These are phyloP conservation scores for Leucaena leucocephala DNA, from an alignment of 306 rosid genomes.

Conservation along the genomic window DNA sequence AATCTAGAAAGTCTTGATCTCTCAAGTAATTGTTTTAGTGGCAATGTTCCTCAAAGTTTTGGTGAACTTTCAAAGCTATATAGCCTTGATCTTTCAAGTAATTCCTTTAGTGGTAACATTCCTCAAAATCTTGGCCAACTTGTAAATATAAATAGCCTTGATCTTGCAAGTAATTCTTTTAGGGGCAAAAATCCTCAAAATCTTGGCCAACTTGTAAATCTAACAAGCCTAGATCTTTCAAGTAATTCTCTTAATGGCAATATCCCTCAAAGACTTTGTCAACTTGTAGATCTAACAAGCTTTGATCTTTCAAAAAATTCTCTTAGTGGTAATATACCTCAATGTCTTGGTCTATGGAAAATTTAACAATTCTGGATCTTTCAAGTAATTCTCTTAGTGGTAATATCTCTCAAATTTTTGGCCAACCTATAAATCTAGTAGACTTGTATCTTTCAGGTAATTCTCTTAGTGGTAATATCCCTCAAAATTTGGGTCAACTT, in stretches of 20 bases:
- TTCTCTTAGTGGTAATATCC: no score
- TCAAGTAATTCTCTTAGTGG: no score
- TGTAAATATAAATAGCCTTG: not conserved
- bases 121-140: no score
- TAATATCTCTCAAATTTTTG: no score
- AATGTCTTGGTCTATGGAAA: not conserved
- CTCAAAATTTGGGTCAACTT: no score
- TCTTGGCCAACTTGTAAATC: not conserved
- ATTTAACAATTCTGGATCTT: no score
- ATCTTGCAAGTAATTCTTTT: not conserved
- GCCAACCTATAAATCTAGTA: no score
- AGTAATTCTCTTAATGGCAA: not conserved
- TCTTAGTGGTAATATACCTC: no score
- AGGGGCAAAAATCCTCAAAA: not conserved
- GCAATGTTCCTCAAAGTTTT: not conserved
- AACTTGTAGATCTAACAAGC: not conserved
- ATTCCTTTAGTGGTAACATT: no score
- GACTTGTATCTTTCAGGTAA: no score
- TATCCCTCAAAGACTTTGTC: not conserved
- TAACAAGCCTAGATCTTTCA: not conserved
- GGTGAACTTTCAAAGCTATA: constrained; percentile 5
- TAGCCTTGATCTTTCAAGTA: not conserved
- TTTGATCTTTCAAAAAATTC: no score
- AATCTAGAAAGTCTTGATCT: not conserved
- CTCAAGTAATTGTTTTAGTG: not conserved